Percentiles rank a stretch among this genome's conserved stretches.
Evolutionary conservation across 2,329 filamentous ascomycete species (phyloP).

Genomic region (Scedosporium boydii): DNA sequence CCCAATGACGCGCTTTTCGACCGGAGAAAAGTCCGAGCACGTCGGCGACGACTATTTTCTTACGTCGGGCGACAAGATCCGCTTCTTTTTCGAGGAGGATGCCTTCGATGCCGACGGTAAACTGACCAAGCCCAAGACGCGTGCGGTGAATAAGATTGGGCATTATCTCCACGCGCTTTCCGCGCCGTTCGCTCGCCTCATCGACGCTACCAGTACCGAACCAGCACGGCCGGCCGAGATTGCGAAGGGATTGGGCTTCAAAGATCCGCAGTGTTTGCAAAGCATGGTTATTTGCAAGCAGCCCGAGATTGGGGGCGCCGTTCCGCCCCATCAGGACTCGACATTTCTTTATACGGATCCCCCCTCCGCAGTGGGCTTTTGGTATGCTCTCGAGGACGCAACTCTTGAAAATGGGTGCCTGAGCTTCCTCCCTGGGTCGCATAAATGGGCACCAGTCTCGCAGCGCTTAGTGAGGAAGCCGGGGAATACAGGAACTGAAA

Average conservation of each 20-base stretch:
- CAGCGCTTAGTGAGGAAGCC: constrained; percentile 65
- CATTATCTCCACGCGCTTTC: constrained; percentile 66
- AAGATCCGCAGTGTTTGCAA: constrained; percentile 70
- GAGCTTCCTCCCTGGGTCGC: constrained; percentile 75
- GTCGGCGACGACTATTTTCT: constrained; percentile 95
- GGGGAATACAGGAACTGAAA: constrained; percentile 51
- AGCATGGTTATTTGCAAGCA: constrained; percentile 99
- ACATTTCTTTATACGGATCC: constrained; percentile 88
- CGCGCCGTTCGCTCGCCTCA: constrained; percentile 51
- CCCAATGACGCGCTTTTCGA: constrained; percentile 89
- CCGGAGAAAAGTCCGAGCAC: constrained; percentile 64
- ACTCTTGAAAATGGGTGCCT: constrained; percentile 80
- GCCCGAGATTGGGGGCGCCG: constrained; percentile 86
- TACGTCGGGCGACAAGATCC: constrained; percentile 77
- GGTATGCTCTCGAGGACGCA: constrained; percentile 94
- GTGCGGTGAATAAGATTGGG: constrained; percentile 83
- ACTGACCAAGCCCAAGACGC: constrained; percentile 69
- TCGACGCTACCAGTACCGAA: constrained; percentile 35
- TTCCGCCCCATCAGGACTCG: constrained; percentile 84
- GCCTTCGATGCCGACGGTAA: constrained; percentile 60
- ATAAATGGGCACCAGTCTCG: constrained; percentile 60
- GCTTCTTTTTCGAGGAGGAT: constrained; percentile 96
- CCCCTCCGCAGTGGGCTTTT: constrained; percentile 86
- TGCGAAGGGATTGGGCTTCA: constrained; percentile 62
- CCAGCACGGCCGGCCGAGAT: constrained; percentile 45